phyloP scores from a whole-genome alignment of 495 filamentous ascomycete species.

The Rhizodiscina lignyota region DNA sequence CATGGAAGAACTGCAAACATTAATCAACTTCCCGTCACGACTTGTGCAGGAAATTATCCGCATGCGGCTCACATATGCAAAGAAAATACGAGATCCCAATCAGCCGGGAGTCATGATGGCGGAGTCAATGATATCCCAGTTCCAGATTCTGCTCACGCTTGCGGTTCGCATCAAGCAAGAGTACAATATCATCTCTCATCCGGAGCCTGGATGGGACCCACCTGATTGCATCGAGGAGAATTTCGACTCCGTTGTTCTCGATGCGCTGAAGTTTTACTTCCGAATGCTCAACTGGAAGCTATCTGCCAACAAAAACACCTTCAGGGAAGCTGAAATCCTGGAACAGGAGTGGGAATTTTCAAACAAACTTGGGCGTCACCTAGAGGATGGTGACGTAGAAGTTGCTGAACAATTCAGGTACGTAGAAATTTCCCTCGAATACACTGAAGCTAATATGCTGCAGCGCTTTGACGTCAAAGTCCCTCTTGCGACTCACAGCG shows the following conservation, averaged over 20 bases:
- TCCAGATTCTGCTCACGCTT: conserved; percentile 79
- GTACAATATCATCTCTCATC: conserved; percentile 66
- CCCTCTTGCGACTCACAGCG: conserved; percentile 66
- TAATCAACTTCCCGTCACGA: conserved; percentile 93
- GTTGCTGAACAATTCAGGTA: conserved; percentile 96
- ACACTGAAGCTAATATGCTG: conserved; percentile 11
- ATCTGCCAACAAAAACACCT: conserved; percentile 94
- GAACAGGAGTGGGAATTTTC: conserved; percentile 96
- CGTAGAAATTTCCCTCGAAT: not conserved
- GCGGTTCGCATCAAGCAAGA: conserved; percentile 84
- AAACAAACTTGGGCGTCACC: conserved; percentile 73
- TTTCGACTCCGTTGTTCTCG: conserved; percentile 88
- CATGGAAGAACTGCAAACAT: conserved; percentile 84
- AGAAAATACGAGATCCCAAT: conserved; percentile 80
- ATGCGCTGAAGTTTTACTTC: conserved; percentile 95
- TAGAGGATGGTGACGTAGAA: conserved; percentile 86
- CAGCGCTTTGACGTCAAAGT: conserved; percentile 76
- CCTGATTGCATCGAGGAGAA: conserved; percentile 94
- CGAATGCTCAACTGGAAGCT: conserved; percentile 94
- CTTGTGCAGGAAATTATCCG: conserved; percentile 94
- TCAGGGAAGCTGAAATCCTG: conserved; percentile 94
- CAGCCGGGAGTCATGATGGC: conserved; percentile 80
- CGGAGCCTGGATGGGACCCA: conserved; percentile 86
- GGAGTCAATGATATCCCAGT: conserved; percentile 92
- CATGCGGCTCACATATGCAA: conserved; percentile 79